Conservation (phyloP, 2,329 filamentous ascomycete genomes). For the Fusarium coffeatum region DNA sequence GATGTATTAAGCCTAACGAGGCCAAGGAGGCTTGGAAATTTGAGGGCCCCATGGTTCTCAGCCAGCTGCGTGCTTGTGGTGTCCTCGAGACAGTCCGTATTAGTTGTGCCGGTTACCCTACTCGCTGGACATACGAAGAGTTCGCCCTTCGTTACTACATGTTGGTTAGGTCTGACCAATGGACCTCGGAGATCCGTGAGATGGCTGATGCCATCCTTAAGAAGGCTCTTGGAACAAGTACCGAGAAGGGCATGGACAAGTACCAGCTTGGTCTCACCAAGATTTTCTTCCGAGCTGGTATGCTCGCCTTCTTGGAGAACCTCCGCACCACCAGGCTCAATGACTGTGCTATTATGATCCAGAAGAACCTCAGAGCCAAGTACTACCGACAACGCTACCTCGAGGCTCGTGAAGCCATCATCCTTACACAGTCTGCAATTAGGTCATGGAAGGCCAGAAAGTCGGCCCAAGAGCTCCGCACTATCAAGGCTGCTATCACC, state of each 20-base stretch:
- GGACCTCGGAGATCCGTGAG: conserved; percentile 92
- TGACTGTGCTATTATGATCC: conserved; percentile 95
- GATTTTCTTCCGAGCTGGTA: conserved; percentile 99
- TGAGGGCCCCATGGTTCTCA: conserved; percentile 98
- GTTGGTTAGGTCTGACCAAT: conserved; percentile 87
- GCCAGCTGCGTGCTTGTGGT: conserved; percentile 96
- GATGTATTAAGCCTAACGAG: conserved; percentile 99
- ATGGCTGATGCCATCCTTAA: conserved; percentile 94
- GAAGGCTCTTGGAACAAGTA: conserved; percentile 85
- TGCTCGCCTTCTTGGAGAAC: conserved; percentile 98
- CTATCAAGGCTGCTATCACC: conserved; percentile 86
- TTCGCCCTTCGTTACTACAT: conserved; percentile 99
- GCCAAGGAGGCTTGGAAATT: conserved; percentile 97
- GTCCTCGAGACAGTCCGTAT: conserved; percentile 98
- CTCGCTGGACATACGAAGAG: conserved; percentile 98
- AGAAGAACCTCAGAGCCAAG: conserved; percentile 96
- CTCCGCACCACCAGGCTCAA: conserved; percentile 90
- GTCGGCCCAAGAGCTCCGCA: conserved; percentile 82
- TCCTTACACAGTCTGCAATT: conserved; percentile 81
- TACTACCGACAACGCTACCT: conserved; percentile 95
- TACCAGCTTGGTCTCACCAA: conserved; percentile 98
- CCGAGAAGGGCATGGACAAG: conserved; percentile 82
- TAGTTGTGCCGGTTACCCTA: conserved; percentile 96
- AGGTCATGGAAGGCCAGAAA: conserved; percentile 83
- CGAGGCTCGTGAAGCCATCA: conserved; percentile 83